Evolutionary conservation across 768 basidiomycete genomes (phyloP).

Genomic region (Mycena galericulata): DNA sequence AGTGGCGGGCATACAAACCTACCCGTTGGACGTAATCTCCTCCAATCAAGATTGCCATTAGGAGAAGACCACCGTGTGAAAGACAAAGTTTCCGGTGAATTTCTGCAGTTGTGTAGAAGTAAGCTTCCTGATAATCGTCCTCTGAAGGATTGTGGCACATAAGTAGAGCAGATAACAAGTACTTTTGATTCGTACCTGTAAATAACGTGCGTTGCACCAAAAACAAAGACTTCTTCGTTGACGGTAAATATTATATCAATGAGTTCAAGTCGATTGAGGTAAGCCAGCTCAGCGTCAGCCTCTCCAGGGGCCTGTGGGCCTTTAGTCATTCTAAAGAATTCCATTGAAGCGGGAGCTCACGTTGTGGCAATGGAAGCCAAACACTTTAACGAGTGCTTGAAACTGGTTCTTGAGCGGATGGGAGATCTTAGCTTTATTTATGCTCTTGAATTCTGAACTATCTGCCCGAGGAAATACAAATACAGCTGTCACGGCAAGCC

Average conservation of each 20-base stretch:
- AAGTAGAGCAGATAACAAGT: neutral
- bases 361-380: neutral
- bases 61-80: neutral
- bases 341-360: neutral
- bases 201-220: neutral
- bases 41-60: neutral
- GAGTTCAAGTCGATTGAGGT: neutral
- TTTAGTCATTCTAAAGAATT: neutral
- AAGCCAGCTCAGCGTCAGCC: neutral
- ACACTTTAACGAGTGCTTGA: neutral
- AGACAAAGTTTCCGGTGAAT: neutral
- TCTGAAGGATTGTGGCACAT: neutral
- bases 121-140: neutral
- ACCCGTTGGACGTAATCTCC: neutral
- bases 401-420: neutral
- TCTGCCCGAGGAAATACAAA: neutral
- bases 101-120: neutral
- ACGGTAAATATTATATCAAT: neutral
- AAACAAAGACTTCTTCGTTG: neutral
- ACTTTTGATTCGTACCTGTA: neutral
- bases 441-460: neutral
- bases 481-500: neutral
- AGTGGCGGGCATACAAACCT: no score
- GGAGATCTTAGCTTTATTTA: neutral
- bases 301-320: neutral